Percentiles rank a stretch among this genome's conserved stretches.
Conservation (phyloP, 257 asterid species). For the Henckelia pumila region DNA sequence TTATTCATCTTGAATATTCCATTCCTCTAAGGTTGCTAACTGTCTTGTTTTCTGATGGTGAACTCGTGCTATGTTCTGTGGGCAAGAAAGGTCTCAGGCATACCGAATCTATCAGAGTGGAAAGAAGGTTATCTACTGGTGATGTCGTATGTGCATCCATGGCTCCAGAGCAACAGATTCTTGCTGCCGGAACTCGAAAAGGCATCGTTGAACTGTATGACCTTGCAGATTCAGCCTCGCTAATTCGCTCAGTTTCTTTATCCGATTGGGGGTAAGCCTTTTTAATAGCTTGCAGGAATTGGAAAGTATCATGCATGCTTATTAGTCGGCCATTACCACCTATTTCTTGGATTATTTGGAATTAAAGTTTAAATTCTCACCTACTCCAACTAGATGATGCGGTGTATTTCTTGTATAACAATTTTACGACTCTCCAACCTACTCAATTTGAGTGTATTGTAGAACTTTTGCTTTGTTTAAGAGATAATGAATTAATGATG, state of each 20-base stretch:
- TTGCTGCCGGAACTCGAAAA: constrained; percentile 88
- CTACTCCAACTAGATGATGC: constrained; percentile 15
- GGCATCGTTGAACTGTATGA: constrained; percentile 90
- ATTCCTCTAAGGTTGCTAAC: constrained; percentile 53
- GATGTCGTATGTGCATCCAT: constrained; percentile 85
- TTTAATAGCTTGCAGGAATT: constrained; percentile 26
- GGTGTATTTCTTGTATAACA: constrained; percentile 7
- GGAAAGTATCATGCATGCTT: constrained; percentile 21
- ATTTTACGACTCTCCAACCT: constrained; percentile 6
- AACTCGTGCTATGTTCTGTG: constrained; percentile 69
- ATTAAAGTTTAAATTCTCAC: constrained; percentile 19
- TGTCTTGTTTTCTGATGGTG: constrained; percentile 83
- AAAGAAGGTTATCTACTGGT: constrained; percentile 64
- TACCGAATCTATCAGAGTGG: constrained; percentile 61
- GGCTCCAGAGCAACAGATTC: constrained; percentile 94
- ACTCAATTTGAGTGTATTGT: neutral
- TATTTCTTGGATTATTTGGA: constrained; percentile 26
- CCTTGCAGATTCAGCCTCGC: constrained; percentile 72
- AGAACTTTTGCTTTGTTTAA: constrained; percentile 2
- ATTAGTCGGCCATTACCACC: constrained; percentile 19
- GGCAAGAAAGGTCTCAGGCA: constrained; percentile 88
- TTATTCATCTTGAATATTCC: constrained; percentile 74
- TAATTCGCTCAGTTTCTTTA: constrained; percentile 80
- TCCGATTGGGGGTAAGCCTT: constrained; percentile 95
- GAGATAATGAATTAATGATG: constrained; percentile 16